Base-by-base conservation (phyloP, 345 rosid genomes). In the Lumnitzera littorea region DNA sequence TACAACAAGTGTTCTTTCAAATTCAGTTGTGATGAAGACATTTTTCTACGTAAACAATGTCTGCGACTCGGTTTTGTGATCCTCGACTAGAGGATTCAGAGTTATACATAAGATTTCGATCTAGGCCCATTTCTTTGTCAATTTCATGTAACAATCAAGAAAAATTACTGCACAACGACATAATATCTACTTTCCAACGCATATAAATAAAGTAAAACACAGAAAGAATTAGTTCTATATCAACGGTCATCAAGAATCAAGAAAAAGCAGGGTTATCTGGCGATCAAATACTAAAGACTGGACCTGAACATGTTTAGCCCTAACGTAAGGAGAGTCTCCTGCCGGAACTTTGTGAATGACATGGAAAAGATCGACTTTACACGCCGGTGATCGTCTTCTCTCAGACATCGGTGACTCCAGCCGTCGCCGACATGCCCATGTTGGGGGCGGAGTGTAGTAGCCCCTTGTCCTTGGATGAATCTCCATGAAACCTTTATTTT, bases 251-350 rank as follows among this genome's bases (percentile, higher is more conserved):
- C 58, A 59, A 66, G 54, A 36, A 60, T 12, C 55, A 24, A 8
- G 58, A 62, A 15, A 27, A 46, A 15, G 52, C n/a, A 17, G 31
- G 58, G 53, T 15, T 8, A 36, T n/a, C 27, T 16, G 24, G 8
- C 0, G 29, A 61, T 48, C 16, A 41, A n/a, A 48, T 23, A 36
- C 8, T 48, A 31, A 3, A 20, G 15, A n/a, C 10, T 56, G 56
- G 29, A 82, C 96, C 85, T 89, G 96, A 27, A 82, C 82, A 60
- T 80, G 96, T 72, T 89, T 89, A 52, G 96, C 96, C 76, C 75
- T 80, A 66, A 82, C 94, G 59, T 89, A 89, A 46, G 96, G 96
- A 50, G 96, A 89, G 63, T 89, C 87, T 25, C 86, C 84, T 16
- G 84, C 67, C 12, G 96, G 96, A 16, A 89, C 96, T 64, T 86